A percentile compares a stretch with the other conserved stretches of the same genome.
phyloP scores from a whole-genome alignment of 163 green algal species.

The Coccomyxa subellipsoidea region DNA sequence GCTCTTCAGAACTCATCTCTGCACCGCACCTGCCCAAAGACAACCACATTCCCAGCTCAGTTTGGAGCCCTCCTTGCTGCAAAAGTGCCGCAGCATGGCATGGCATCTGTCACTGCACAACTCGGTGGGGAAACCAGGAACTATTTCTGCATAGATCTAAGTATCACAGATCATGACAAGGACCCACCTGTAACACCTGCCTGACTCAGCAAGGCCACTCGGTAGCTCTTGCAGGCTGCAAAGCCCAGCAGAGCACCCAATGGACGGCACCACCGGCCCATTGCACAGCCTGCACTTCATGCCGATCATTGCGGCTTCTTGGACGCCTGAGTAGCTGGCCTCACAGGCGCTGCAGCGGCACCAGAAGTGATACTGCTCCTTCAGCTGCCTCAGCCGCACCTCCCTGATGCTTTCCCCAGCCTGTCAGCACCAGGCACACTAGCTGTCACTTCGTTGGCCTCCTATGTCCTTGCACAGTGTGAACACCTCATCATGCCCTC shows the following conservation, averaged over 20 bases:
- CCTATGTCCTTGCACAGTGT: too few species aligned
- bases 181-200: neutral
- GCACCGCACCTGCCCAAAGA: neutral
- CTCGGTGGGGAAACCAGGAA: neutral
- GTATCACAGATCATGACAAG: too few species aligned
- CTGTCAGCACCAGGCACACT: too few species aligned
- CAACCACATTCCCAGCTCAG: neutral
- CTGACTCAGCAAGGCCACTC: neutral
- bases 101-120: too few species aligned
- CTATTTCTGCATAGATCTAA: too few species aligned
- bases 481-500: too few species aligned
- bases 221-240: neutral
- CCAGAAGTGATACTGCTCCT: slow-evolving; percentile 14
- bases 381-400: slow-evolving; percentile 21
- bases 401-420: slow-evolving; percentile 11
- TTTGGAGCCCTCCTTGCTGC: neutral
- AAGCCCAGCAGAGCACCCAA: neutral
- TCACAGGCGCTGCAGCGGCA: slow-evolving; percentile 9
- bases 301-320: neutral
- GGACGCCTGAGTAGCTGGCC: neutral
- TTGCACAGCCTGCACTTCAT: neutral
- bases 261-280: neutral
- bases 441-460: too few species aligned
- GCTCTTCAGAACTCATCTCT: neutral
- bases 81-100: neutral